Conservation (phyloP, 106 monocot genomes). For the Narthecium ossifragum region DNA sequence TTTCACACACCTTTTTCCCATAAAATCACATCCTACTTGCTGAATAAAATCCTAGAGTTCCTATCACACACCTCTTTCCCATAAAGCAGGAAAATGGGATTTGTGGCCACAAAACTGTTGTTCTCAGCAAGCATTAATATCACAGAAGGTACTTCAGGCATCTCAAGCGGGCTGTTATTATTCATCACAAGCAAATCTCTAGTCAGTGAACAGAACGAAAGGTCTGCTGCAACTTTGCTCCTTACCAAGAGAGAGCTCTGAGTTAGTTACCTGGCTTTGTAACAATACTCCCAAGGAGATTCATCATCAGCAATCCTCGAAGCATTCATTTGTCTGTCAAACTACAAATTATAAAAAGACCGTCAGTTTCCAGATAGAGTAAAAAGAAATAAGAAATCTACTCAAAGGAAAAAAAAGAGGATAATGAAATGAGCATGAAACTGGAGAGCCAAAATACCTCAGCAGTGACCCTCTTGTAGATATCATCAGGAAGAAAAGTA, state of each 20-base stretch:
- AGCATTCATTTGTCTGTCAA: constrained; percentile 73
- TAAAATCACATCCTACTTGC: no score
- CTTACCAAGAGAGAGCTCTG: no score
- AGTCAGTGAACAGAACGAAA: no score
- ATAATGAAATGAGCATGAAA: no score
- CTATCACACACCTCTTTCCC: constrained; percentile 51
- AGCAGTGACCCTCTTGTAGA: constrained; percentile 51
- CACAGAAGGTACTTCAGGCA: constrained; percentile 59
- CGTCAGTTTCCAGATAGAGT: constrained; percentile 1
- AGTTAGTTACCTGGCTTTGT: constrained; percentile 37
- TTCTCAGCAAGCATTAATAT: constrained; percentile 55
- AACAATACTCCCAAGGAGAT: constrained; percentile 76
- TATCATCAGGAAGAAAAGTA: constrained; percentile 59
- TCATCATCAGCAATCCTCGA: constrained; percentile 44
- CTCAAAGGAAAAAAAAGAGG: constrained; percentile 12
- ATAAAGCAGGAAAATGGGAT: constrained; percentile 52
- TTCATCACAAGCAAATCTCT: no score
- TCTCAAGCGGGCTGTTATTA: constrained; percentile 54
- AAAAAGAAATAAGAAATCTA: neutral
- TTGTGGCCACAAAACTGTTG: constrained; percentile 54
- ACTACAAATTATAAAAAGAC: constrained; percentile 31
- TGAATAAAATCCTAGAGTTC: no score
- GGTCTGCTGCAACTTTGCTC: no score
- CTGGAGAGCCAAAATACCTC: constrained; percentile 81
- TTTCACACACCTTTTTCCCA: no score